These are phyloP conservation scores for Allium fistulosum DNA, from an alignment of 106 monocot genomes.

Conservation along the genomic window DNA sequence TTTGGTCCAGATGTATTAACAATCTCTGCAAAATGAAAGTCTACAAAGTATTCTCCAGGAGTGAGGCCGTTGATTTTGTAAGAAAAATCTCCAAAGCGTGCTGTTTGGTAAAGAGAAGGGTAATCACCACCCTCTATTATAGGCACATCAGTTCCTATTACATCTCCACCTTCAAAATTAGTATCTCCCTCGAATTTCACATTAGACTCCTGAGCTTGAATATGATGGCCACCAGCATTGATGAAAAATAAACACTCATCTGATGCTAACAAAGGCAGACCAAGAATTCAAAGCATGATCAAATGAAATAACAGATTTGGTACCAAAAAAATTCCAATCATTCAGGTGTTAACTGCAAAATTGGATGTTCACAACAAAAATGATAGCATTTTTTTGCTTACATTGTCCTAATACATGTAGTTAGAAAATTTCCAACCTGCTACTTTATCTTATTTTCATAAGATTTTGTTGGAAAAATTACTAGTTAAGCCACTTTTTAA, in stretches of 20 bases:
- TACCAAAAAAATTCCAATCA: too few relatives aligned
- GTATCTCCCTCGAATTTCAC: constrained; percentile 39
- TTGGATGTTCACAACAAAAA: too few relatives aligned
- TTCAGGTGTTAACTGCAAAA: too few relatives aligned
- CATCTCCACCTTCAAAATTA: constrained; percentile 63
- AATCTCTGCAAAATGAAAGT: constrained; percentile 88
- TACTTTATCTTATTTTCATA: too few relatives aligned
- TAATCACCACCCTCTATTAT: constrained; percentile 46
- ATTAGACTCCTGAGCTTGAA: constrained; percentile 14
- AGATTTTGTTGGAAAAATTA: too few relatives aligned
- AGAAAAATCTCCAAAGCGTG: constrained; percentile 62
- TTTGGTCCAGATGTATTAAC: constrained; percentile 71
- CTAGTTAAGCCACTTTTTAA: too few relatives aligned
- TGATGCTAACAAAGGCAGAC: constrained; percentile 9
- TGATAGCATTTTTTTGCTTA: too few relatives aligned
- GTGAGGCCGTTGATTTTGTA: constrained; percentile 54
- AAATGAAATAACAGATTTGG: too few relatives aligned
- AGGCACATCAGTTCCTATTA: constrained; percentile 32
- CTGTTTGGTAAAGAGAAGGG: constrained; percentile 60
- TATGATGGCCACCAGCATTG: constrained; percentile 52
- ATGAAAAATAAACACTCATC: constrained; percentile 57
- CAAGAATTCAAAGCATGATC: too few relatives aligned
- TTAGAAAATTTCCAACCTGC: too few relatives aligned
- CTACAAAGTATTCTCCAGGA: constrained; percentile 55
- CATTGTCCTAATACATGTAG: too few relatives aligned